phyloP scores from a whole-genome alignment of 169 alveolate species.

The Eimeria necatrix region DNA sequence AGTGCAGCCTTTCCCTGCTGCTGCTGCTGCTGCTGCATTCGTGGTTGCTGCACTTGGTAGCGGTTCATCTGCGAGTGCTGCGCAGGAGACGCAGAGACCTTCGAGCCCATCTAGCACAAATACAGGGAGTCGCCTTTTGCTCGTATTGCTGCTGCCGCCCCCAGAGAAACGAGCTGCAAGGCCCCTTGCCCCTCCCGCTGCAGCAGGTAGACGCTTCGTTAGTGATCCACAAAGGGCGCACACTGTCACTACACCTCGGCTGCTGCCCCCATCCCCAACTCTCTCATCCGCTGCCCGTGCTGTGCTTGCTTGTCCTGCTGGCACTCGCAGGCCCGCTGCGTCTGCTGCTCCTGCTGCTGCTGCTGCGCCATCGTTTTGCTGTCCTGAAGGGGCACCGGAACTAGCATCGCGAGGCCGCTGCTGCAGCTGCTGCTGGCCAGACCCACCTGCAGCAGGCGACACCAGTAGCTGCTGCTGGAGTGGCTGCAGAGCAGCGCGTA shows the following conservation, averaged over 20 bases:
- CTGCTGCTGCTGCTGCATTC: slow-evolving; percentile 20
- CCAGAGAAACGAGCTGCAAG: background rate
- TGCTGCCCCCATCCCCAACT: background rate
- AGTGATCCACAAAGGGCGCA: slow-evolving; percentile 60
- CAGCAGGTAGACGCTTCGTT: slow-evolving; percentile 44
- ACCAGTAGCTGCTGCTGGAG: slow-evolving; percentile 54
- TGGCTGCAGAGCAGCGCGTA: slow-evolving; percentile 61
- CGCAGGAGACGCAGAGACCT: slow-evolving; percentile 42
- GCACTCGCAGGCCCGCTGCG: background rate
- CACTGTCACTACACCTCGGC: slow-evolving; percentile 35
- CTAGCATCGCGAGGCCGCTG: slow-evolving; percentile 31
- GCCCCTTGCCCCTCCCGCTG: background rate
- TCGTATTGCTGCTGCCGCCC: slow-evolving; percentile 51
- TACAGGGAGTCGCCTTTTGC: slow-evolving; percentile 2
- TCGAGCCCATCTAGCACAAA: slow-evolving; percentile 66
- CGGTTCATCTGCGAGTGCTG: slow-evolving; percentile 47
- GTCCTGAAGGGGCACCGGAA: slow-evolving; percentile 24
- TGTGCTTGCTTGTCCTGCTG: background rate
- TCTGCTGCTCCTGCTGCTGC: slow-evolving; percentile 33
- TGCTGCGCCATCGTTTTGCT: background rate
- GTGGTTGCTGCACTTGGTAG: slow-evolving; percentile 17
- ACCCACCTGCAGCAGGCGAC: background rate
- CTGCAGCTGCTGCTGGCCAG: background rate
- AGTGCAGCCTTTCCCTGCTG: background rate
- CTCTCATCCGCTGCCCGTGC: background rate